Evolutionary conservation across 768 basidiomycete species (phyloP), one percentile per base, ranked within the genome.

Genomic region (Hypsizygus marmoreus): DNA sequence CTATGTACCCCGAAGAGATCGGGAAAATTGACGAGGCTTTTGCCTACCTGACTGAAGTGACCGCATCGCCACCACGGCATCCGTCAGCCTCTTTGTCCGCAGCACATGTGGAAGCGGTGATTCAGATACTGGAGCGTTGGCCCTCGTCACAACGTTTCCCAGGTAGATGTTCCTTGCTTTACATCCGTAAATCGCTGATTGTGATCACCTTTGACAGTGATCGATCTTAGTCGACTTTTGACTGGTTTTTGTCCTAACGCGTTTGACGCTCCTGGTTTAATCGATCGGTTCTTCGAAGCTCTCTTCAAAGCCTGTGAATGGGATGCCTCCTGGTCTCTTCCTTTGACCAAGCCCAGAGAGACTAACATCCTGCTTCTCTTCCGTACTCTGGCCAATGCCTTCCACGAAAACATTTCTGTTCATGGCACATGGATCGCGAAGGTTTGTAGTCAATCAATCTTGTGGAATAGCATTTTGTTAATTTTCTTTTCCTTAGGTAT

Each of bases 331-430:
- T 82, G 82, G 77, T 57, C 70, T 22, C 61, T 65, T n/a, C 74
- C 84, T 0, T 62, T 86, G 26, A 63, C 73, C 3, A 97, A 92
- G 66, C 64, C 81, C 6, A 73, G 84, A 45, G 94, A 97, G 62
- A 95, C 86, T 13, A 97, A 97, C 59, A 75, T 85, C 1, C 71
- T 95, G 49, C 74, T 99, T 19, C 72, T 88, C 2, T 70, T 97
- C 38, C 79, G 95, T 25, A 86, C 82, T 0, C 56, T 97, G 26
- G 82, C 89, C 20, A 99, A 99, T 64, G 68, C 76, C 25, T 84
- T 94, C 59, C 79, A 84, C 54, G 84, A 84, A 3, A 74, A 71
- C 13, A 62, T 70, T 6, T 59, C 54, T 4, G 50, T 75, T 30
- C 73, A 78, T 39, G 74, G 69, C 19, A 53, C 55, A 14, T 86